These are phyloP conservation scores for Aphanomyces cochlioides DNA, from an alignment of 352 stramenopile species.

Conservation along the genomic window DNA sequence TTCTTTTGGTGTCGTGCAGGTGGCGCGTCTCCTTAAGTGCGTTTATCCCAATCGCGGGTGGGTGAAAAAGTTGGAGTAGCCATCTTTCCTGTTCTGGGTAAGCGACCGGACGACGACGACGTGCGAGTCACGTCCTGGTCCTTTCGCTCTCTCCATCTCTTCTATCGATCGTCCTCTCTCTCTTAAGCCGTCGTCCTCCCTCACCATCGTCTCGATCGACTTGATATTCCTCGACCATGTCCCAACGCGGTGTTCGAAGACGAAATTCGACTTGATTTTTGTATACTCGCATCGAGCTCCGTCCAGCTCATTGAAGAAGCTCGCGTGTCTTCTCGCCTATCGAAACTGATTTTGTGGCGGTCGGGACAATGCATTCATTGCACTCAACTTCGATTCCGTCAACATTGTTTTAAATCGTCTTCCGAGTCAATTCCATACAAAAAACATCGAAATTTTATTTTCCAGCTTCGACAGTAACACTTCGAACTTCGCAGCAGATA, in stretches of 20 bases:
- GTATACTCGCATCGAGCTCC: background rate
- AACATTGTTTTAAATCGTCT: background rate
- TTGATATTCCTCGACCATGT: too few species aligned
- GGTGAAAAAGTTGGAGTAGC: constrained; percentile 11
- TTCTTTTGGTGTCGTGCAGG: constrained; percentile 18
- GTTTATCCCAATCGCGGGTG: constrained; percentile 6
- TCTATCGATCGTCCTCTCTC: too few species aligned
- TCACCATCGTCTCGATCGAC: too few species aligned
- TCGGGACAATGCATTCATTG: background rate
- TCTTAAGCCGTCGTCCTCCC: too few species aligned
- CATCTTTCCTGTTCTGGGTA: constrained; percentile 1
- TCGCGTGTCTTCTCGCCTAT: constrained; percentile 9
- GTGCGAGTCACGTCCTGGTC: background rate
- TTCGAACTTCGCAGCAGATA: constrained; percentile 11
- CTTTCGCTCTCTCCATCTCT: background rate
- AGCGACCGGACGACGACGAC: constrained; percentile 4
- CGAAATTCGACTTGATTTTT: too few species aligned
- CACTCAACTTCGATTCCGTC: constrained; percentile 12
- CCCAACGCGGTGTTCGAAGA: too few species aligned
- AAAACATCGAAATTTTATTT: too few species aligned
- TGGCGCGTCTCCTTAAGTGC: background rate
- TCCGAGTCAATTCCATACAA: too few species aligned
- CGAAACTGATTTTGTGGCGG: background rate
- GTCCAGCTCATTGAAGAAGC: too few species aligned
- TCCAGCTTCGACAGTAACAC: background rate